Conservation (phyloP, 2,329 filamentous ascomycete species). For the Aureobasidium lini region DNA sequence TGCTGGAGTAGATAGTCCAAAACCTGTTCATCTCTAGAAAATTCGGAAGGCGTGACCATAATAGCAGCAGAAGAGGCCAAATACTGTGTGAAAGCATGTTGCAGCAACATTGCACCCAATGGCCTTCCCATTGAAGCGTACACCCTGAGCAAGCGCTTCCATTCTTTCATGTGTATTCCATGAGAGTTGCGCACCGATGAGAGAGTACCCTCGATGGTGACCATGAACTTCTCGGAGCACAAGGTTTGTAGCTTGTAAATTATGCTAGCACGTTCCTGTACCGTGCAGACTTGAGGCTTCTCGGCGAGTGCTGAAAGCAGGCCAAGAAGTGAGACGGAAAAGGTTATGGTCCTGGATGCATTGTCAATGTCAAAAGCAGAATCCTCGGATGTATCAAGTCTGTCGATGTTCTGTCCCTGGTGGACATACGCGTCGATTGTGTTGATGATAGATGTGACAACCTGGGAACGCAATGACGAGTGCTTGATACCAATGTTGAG, state of each 20-base stretch:
- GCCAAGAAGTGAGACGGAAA: constrained; percentile 79
- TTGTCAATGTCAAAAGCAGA: constrained; percentile 40
- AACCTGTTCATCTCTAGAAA: constrained; percentile 55
- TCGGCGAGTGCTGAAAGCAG: constrained; percentile 78
- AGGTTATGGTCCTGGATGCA: constrained; percentile 50
- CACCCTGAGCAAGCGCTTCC: constrained; percentile 77
- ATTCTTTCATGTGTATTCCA: constrained; percentile 65
- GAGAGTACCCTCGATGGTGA: constrained; percentile 80
- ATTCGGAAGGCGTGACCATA: constrained; percentile 56
- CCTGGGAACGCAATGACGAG: constrained; percentile 56
- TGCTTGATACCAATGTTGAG: constrained; percentile 73
- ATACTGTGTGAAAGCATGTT: constrained; percentile 80
- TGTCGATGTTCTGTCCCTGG: constrained; percentile 1
- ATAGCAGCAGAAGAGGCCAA: constrained; percentile 72
- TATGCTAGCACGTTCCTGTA: constrained; percentile 64
- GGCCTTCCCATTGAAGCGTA: constrained; percentile 75
- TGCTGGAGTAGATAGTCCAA: constrained; percentile 50
- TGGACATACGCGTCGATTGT: constrained; percentile 50
- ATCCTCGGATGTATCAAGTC: background rate
- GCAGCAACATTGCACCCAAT: constrained; percentile 82
- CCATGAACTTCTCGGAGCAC: constrained; percentile 75
- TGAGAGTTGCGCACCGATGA: constrained; percentile 81
- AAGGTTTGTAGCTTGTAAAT: constrained; percentile 65
- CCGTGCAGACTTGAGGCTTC: constrained; percentile 72
- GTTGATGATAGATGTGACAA: constrained; percentile 58